Percentiles rank a stretch among this genome's conserved stretches.
phyloP scores from a whole-genome alignment of 768 basidiomycete species.

The Daedaleopsis nitida region DNA sequence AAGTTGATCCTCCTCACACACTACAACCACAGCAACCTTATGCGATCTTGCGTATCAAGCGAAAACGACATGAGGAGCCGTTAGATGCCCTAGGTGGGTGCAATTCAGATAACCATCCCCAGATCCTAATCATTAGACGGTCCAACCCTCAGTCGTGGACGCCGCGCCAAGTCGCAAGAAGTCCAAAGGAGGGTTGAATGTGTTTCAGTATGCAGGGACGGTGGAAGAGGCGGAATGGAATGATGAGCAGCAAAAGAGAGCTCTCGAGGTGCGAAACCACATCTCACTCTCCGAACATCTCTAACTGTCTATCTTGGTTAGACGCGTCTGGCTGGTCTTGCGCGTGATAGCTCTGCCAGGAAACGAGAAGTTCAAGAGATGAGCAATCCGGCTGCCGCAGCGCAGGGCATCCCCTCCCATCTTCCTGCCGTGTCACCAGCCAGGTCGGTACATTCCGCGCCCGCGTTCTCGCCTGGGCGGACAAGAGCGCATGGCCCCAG shows the following conservation, averaged over 20 bases:
- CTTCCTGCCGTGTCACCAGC: background rate
- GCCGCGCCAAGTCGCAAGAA: constrained; percentile 56
- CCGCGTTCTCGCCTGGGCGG: background rate
- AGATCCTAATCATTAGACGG: background rate
- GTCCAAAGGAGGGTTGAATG: constrained; percentile 51
- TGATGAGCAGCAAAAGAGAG: constrained; percentile 55
- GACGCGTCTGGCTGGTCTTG: constrained; percentile 1
- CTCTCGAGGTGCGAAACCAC: constrained; percentile 56
- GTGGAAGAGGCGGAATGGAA: constrained; percentile 73
- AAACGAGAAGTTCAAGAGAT: background rate
- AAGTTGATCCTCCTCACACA: constrained; percentile 9
- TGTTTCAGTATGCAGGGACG: constrained; percentile 83
- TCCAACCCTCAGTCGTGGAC: constrained; percentile 10
- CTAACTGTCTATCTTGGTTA: background rate
- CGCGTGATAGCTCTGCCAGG: background rate
- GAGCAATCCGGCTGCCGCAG: background rate
- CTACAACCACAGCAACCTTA: constrained; percentile 42
- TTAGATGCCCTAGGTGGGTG: constrained; percentile 74
- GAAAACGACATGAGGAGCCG: constrained; percentile 81
- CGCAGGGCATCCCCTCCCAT: background rate
- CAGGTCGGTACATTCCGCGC: background rate
- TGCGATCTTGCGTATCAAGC: constrained; percentile 80
- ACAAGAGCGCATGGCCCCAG: constrained; percentile 10
- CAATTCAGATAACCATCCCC: constrained; percentile 7
- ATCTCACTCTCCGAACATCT: background rate